Conservation (phyloP, 116 monocot species). For the Posidonia oceanica region DNA sequence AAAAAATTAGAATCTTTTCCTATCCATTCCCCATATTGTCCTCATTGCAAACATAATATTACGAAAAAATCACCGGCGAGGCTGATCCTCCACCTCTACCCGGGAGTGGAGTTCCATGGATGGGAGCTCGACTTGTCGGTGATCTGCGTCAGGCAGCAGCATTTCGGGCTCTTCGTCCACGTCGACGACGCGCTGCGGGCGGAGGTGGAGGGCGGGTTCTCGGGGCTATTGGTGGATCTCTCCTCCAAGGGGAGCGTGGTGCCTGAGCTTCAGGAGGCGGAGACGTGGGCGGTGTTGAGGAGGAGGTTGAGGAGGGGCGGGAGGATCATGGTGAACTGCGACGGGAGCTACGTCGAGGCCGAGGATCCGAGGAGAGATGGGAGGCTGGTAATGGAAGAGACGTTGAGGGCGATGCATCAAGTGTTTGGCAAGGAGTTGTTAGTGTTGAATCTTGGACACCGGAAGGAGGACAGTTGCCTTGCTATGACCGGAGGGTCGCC, state of each 20-base stretch:
- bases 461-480: slow-evolving; percentile 39
- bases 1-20: no score
- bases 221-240: slow-evolving; percentile 58
- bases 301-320: no score
- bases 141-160: no score
- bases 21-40: no score
- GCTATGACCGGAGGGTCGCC: slow-evolving; percentile 47
- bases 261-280: not conserved
- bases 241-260: slow-evolving; percentile 52
- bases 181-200: slow-evolving; percentile 51
- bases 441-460: slow-evolving; percentile 27
- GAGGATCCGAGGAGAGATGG: slow-evolving; percentile 51
- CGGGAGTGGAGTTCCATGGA: no score
- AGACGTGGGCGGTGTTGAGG: no score
- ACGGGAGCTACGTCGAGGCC: slow-evolving; percentile 40
- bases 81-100: no score
- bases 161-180: slow-evolving; percentile 37
- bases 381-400: slow-evolving; percentile 35
- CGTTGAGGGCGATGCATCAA: slow-evolving; percentile 3
- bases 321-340: no score
- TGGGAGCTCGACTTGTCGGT: no score
- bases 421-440: slow-evolving; percentile 30
- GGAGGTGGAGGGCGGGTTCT: slow-evolving; percentile 24
- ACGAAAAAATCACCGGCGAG: no score
- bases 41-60: no score